Evolutionary conservation across 768 basidiomycete species (phyloP).

Genomic region (Cantharellus cinnabarinus): DNA sequence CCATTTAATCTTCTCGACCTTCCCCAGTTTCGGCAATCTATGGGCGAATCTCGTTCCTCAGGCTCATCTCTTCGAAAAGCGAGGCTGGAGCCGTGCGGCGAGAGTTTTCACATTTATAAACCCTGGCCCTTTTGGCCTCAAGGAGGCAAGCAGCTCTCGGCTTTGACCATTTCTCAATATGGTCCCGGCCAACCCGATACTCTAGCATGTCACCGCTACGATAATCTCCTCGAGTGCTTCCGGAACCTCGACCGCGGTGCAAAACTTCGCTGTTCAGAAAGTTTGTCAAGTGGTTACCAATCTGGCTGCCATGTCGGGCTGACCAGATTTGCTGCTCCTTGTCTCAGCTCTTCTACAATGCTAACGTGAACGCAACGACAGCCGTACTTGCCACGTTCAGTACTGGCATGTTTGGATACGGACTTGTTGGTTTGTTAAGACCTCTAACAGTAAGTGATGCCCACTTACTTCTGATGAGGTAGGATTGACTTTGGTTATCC

Average conservation of each 20-base stretch:
- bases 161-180: not conserved
- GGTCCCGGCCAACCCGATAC: not conserved
- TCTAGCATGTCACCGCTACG: slow-evolving; percentile 35
- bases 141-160: slow-evolving; percentile 25
- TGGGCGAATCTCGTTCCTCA: not conserved
- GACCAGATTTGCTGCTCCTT: not conserved
- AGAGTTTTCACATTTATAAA: slow-evolving; percentile 30
- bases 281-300: slow-evolving; percentile 14
- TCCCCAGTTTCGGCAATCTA: not conserved
- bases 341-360: slow-evolving; percentile 35
- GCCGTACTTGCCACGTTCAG: slow-evolving; percentile 32
- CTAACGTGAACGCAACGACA: slow-evolving; percentile 31
- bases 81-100: slow-evolving; percentile 21
- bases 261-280: slow-evolving; percentile 40
- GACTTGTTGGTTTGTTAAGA: slow-evolving; percentile 36
- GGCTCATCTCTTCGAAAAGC: not conserved
- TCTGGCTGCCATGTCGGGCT: not conserved
- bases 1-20: not conserved
- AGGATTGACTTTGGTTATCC: not conserved
- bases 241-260: slow-evolving; percentile 30
- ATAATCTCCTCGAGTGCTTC: slow-evolving; percentile 38
- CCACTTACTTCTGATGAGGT: not conserved
- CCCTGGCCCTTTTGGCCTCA: slow-evolving; percentile 33
- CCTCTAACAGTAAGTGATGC: slow-evolving; percentile 26
- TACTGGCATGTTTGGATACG: slow-evolving; percentile 25